Evolutionary conservation across 2,329 filamentous ascomycete species (phyloP).

Genomic region (Xylaria arbuscula): DNA sequence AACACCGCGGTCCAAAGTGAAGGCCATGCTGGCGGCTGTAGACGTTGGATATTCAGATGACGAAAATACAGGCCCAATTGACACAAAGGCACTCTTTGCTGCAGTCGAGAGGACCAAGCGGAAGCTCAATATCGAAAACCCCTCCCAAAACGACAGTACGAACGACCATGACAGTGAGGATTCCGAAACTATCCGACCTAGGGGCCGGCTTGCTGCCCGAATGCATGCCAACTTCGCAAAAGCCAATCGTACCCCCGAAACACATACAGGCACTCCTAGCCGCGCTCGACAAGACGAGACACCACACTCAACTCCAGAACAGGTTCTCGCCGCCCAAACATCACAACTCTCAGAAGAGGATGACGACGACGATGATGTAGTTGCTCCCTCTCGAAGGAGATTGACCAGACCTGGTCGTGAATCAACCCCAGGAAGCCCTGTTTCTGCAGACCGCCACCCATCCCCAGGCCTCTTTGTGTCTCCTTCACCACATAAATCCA

Average conservation of each 20-base stretch:
- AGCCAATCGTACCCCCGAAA: conserved; percentile 20
- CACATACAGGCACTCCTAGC: conserved; percentile 19
- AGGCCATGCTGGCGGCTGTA: conserved; percentile 63
- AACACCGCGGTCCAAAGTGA: conserved; percentile 66
- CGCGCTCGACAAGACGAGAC: conserved; percentile 16
- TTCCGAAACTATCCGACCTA: conserved; percentile 56
- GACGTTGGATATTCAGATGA: conserved; percentile 60
- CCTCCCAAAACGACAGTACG: conserved; percentile 51
- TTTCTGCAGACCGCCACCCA: conserved; percentile 49
- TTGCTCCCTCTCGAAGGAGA: conserved; percentile 42
- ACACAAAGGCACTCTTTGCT: conserved; percentile 44
- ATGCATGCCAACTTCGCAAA: conserved; percentile 46
- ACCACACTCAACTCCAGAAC: conserved; percentile 25
- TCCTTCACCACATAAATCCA: conserved; percentile 54
- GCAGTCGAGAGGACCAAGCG: conserved; percentile 38
- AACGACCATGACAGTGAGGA: conserved; percentile 54
- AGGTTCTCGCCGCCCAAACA: conserved; percentile 32
- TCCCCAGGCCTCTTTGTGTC: conserved; percentile 69
- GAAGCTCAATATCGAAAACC: conserved; percentile 34
- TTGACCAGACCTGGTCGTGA: conserved; percentile 41
- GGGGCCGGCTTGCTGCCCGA: conserved; percentile 51
- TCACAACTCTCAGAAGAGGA: conserved; percentile 38
- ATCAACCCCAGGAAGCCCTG: conserved; percentile 45
- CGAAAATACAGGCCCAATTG: conserved; percentile 44
- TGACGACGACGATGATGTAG: conserved; percentile 46